Evolutionary conservation across 2,329 filamentous ascomycete genomes (phyloP).

Genomic region (Coniochaeta ligniaria): DNA sequence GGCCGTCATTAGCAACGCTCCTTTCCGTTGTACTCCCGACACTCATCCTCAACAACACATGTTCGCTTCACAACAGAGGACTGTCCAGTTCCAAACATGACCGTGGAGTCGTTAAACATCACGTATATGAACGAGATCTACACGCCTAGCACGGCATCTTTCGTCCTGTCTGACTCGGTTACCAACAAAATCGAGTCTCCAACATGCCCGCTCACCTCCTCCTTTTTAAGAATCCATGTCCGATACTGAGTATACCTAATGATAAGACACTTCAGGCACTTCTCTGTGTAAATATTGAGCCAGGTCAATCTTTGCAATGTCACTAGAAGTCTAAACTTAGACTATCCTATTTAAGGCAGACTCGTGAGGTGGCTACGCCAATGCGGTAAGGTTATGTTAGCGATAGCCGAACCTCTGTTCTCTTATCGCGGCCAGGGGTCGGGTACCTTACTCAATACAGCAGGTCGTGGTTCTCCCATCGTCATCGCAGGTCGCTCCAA

Average conservation of each 20-base stretch:
- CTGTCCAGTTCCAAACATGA: slow-evolving; percentile 1
- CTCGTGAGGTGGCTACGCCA: too few species aligned
- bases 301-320: background rate
- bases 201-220: background rate
- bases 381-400: background rate
- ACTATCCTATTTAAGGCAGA: background rate
- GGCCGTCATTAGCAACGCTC: background rate
- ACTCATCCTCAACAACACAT: background rate
- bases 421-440: background rate
- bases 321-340: background rate
- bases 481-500: background rate
- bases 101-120: background rate
- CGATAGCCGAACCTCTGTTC: background rate
- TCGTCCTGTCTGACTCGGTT: slow-evolving; percentile 1
- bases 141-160: background rate
- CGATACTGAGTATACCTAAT: background rate
- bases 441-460: background rate
- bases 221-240: slow-evolving; percentile 4
- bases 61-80: background rate
- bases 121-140: slow-evolving; percentile 3
- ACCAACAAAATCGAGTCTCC: background rate
- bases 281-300: slow-evolving; percentile 1
- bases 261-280: background rate
- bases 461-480: background rate
- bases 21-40: background rate